Percentiles rank a stretch among this genome's conserved stretches.
These are phyloP conservation scores for Penicillium freii DNA, from an alignment of 2,329 filamentous ascomycete genomes.

Conservation along the genomic window DNA sequence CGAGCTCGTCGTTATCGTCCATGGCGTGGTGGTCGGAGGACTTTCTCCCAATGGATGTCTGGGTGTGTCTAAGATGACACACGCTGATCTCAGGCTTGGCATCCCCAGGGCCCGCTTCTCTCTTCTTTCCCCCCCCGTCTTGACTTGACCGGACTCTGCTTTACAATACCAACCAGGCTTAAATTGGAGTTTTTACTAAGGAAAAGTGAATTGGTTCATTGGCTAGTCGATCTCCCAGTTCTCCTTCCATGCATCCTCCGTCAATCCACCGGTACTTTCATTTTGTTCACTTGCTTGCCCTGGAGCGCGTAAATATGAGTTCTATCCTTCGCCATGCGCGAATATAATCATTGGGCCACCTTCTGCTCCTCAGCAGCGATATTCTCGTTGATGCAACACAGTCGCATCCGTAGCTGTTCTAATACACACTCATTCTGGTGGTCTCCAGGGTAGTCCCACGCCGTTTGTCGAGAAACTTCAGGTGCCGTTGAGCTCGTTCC, in stretches of 20 bases:
- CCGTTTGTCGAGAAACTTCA: background rate
- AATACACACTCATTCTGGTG: background rate
- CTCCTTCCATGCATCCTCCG: background rate
- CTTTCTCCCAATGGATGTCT: background rate
- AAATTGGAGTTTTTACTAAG: background rate
- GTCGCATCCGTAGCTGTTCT: background rate
- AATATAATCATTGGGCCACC: background rate
- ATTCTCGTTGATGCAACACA: background rate
- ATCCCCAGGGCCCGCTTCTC: background rate
- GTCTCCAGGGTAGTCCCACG: background rate
- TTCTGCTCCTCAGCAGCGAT: background rate
- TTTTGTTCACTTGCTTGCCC: background rate
- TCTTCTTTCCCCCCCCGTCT: background rate
- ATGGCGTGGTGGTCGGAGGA: slow-evolving; percentile 26
- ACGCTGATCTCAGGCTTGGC: background rate
- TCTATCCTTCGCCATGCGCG: background rate
- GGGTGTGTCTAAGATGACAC: background rate
- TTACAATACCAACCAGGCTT: background rate
- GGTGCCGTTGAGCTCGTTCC: no score
- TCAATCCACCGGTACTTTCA: background rate
- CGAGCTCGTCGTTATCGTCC: slow-evolving; percentile 66
- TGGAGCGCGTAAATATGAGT: background rate
- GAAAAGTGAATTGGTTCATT: background rate
- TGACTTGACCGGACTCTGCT: background rate
- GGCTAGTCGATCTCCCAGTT: background rate